A percentile compares a stretch with the other conserved stretches of the same genome.
Evolutionary conservation across 2,329 filamentous ascomycete genomes (phyloP).

Genomic region (Ophiosphaerella korrae): DNA sequence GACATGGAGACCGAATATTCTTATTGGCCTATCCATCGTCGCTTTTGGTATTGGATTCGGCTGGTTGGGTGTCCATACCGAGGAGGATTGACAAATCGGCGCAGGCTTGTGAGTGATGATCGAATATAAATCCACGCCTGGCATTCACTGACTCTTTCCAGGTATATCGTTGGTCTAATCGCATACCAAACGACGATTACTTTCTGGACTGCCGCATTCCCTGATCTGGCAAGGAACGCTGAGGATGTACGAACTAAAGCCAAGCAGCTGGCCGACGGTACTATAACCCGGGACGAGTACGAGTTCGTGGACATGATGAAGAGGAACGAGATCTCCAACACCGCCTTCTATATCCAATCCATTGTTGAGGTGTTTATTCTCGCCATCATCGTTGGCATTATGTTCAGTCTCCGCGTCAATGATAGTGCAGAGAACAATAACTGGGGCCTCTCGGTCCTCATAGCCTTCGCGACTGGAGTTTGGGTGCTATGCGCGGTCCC

Average conservation of each 20-base stretch:
- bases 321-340: constrained; percentile 67
- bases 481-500: constrained; percentile 69
- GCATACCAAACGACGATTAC: constrained; percentile 70
- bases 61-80: constrained; percentile 68
- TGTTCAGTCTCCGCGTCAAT: constrained; percentile 66
- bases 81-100: constrained; percentile 64
- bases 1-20: constrained; percentile 62
- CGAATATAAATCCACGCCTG: no score
- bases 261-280: constrained; percentile 53
- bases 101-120: constrained; percentile 52
- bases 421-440: constrained; percentile 66
- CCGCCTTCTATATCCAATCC: constrained; percentile 68
- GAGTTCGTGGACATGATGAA: constrained; percentile 57
- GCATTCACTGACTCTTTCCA: no score
- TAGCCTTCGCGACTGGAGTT: constrained; percentile 67
- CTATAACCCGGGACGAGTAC: constrained; percentile 64
- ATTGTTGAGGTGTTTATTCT: constrained; percentile 60
- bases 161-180: constrained; percentile 69
- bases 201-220: constrained; percentile 70
- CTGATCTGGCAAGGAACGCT: constrained; percentile 62
- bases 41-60: constrained; percentile 65
- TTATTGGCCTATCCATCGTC: constrained; percentile 60
- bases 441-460: constrained; percentile 68
- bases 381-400: constrained; percentile 34
- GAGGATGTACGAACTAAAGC: constrained; percentile 57